Base-by-base conservation (phyloP, 257 asterid species). In the Eucommia ulmoides region DNA sequence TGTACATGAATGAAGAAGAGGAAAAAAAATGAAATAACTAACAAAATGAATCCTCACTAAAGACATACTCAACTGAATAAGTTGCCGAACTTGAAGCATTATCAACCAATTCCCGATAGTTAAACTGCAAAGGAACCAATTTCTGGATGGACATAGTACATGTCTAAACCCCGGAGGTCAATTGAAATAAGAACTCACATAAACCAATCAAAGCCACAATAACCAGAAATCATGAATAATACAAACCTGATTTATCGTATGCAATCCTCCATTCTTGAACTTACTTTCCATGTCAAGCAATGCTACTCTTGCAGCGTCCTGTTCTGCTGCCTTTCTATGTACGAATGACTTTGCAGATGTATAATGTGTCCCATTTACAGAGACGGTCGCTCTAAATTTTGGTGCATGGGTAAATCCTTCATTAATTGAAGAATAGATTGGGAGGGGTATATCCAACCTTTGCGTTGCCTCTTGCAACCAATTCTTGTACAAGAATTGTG, bases 221-320 rank as follows among this genome's bases (percentile, higher is more conserved):
- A n/a, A n/a, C n/a, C n/a, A n/a, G n/a, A n/a, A n/a, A 26, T 23
- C 16, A 46, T 41, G 20, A 19, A n/a, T 8, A 20, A 33, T 52
- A 1, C 17, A 49, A 19, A 82, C 93, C 88, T 74, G 61, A 11
- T 19, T 47, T 41, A 79, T 22, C 15, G 61, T 44, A 12, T 59
- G 54, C 33, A 54, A 58, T 8, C 62, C 67, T 19, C 65, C 80
- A 19, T 58, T 56, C 66, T 74, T 82, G n/a, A 63, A 25, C 53
- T 69, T 74, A 22, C 60, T 64, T n/a, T 2, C 47, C 26, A 77
- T 16, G 24, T 38, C 47, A 23, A 53, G 56, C 6, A 79, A 50
- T n/a, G 89, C 82, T 33, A 63, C 55, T 48, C 59, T 72, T 4
- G 89, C 89, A 45, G 64, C 89, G 33, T 62, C 75, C 41, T 74